Percentiles rank a stretch among this genome's conserved stretches.
phyloP scores from a whole-genome alignment of 306 rosid species.

The Pyrus bretschneideri region DNA sequence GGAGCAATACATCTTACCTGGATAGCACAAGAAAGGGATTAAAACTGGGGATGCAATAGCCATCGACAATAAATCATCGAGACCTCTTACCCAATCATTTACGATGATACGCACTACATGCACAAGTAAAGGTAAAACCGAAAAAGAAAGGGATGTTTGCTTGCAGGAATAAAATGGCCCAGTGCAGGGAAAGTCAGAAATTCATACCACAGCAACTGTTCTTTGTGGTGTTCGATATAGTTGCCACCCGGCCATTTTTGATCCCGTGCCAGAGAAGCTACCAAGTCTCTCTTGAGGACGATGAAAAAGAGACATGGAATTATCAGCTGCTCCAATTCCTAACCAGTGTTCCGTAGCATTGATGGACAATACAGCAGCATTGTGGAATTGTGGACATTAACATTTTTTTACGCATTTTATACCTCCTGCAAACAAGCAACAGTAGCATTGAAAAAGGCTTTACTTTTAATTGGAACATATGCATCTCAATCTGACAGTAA shows the following conservation, averaged over 20 bases:
- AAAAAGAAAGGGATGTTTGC: neutral
- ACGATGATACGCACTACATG: neutral
- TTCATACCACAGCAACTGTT: conserved; percentile 76
- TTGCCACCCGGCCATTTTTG: conserved; percentile 94
- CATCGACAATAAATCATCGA: neutral
- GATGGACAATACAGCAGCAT: conserved; percentile 73
- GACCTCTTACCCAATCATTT: neutral
- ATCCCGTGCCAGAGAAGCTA: conserved; percentile 63
- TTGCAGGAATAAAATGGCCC: neutral
- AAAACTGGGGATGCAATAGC: conserved; percentile 10
- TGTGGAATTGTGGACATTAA: conserved; percentile 79
- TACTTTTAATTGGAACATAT: neutral
- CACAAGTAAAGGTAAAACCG: neutral
- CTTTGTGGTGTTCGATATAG: conserved; percentile 93
- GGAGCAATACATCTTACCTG: conserved; percentile 72
- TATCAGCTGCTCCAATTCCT: conserved; percentile 98
- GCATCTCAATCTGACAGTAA: neutral
- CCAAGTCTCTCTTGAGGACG: conserved; percentile 99
- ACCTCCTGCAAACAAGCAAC: conserved; percentile 52
- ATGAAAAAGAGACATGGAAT: conserved; percentile 88
- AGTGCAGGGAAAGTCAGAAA: neutral
- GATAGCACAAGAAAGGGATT: too few species aligned
- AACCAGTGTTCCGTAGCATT: conserved; percentile 98
- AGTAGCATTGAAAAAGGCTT: neutral
- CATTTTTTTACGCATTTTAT: conserved; percentile 82